These are phyloP conservation scores for Periconia macrospinosa DNA, from an alignment of 2,329 filamentous ascomycete species.

Conservation along the genomic window DNA sequence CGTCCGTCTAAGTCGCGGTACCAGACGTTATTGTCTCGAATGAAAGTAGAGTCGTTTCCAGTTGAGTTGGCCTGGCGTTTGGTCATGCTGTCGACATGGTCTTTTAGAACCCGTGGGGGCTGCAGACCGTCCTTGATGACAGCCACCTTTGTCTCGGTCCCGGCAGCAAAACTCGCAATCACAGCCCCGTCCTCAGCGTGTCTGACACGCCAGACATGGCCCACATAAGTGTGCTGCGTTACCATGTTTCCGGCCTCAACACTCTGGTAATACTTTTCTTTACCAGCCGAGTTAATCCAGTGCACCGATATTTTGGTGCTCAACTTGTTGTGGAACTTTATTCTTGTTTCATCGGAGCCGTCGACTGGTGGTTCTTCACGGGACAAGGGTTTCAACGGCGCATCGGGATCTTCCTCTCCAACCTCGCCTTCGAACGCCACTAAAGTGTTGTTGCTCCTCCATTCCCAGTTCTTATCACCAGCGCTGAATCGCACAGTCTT, in stretches of 20 bases:
- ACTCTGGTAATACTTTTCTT: slow-evolving; percentile 8
- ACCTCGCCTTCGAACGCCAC: slow-evolving; percentile 8
- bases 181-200: slow-evolving; percentile 1
- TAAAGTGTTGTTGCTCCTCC: slow-evolving; percentile 7
- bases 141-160: slow-evolving; percentile 3
- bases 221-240: slow-evolving; percentile 10
- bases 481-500: slow-evolving; percentile 15
- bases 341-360: slow-evolving; percentile 2
- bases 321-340: slow-evolving; percentile 9
- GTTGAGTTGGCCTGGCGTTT: slow-evolving; percentile 17
- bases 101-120: slow-evolving; percentile 2
- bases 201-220: slow-evolving; percentile 18
- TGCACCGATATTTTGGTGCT: slow-evolving; percentile 7
- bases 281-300: slow-evolving; percentile 15
- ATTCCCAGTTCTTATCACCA: slow-evolving; percentile 19
- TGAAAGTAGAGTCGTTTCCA: slow-evolving; percentile 11
- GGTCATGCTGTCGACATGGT: slow-evolving; percentile 2
- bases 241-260: slow-evolving; percentile 7
- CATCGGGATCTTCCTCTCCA: background rate
- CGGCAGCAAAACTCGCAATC: slow-evolving; percentile 14
- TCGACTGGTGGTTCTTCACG: slow-evolving; percentile 3
- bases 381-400: slow-evolving; percentile 7
- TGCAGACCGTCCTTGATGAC: slow-evolving; percentile 12
- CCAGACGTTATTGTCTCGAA: slow-evolving; percentile 27
- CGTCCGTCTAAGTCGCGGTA: slow-evolving; percentile 14